Evolutionary conservation across 139 green algal species (phyloP).

Genomic region (Astrephomene gubernaculifera): DNA sequence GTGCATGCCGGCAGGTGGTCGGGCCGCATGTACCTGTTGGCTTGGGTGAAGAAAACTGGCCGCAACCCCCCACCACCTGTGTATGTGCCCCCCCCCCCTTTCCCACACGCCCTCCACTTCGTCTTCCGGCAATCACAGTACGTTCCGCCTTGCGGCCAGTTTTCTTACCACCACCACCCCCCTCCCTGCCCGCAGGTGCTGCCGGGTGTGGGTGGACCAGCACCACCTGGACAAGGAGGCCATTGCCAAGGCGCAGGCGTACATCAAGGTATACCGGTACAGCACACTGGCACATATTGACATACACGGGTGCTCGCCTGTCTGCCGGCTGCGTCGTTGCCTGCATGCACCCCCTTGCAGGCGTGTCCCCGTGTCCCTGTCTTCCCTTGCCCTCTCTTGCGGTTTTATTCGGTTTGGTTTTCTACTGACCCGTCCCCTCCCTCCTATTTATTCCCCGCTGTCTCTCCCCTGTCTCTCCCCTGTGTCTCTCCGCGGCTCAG

Average conservation of each 20-base stretch:
- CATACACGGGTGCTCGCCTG: background rate
- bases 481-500: background rate
- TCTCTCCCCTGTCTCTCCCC: background rate
- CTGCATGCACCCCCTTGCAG: background rate
- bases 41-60: no score
- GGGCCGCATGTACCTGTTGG: no score
- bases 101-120: no score
- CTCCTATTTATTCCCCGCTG: background rate
- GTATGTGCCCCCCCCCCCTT: no score
- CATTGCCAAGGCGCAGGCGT: background rate
- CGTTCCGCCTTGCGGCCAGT: no score
- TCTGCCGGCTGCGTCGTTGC: no score
- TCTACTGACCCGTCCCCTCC: background rate
- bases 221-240: slow-evolving; percentile 13
- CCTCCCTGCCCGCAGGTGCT: background rate
- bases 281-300: background rate
- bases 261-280: background rate
- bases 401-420: background rate
- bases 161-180: no score
- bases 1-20: no score
- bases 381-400: background rate
- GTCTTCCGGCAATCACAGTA: no score
- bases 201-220: slow-evolving; percentile 11
- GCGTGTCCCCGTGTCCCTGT: background rate
- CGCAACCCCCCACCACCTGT: no score